Conservation (phyloP, 768 basidiomycete species). For the Tricholoma furcatifolium region DNA sequence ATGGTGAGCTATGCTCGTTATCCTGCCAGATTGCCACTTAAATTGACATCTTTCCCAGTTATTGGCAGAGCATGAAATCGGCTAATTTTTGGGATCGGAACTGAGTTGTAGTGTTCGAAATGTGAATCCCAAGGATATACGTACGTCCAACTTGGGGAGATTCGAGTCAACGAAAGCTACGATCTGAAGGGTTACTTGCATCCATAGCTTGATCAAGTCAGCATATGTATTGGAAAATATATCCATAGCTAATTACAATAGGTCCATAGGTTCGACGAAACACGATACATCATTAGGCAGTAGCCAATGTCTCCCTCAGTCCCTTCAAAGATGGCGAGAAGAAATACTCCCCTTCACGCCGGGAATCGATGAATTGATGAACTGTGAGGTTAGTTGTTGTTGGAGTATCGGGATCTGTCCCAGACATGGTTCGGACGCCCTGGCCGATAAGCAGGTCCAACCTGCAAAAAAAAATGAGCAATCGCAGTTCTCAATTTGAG, state of each 20-base stretch:
- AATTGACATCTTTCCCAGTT: slow-evolving; percentile 48
- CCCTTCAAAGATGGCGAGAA: slow-evolving; percentile 49
- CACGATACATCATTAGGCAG: not conserved
- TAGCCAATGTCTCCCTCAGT: slow-evolving; percentile 34
- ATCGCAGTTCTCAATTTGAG: not conserved
- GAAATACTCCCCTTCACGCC: slow-evolving; percentile 55
- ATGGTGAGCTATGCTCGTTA: slow-evolving; percentile 60
- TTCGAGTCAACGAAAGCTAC: no score
- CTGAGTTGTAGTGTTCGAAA: not conserved
- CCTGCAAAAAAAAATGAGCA: slow-evolving; percentile 28
- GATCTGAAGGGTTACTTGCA: no score
- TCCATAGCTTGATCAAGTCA: no score
- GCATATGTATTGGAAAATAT: no score
- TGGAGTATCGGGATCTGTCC: slow-evolving; percentile 32
- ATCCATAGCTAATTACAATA: no score
- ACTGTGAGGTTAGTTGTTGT: slow-evolving; percentile 28
- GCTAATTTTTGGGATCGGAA: slow-evolving; percentile 31
- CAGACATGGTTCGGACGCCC: slow-evolving; percentile 23
- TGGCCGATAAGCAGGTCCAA: slow-evolving; percentile 50
- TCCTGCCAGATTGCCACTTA: not conserved
- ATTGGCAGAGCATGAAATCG: slow-evolving; percentile 89
- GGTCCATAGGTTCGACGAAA: no score
- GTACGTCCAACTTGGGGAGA: no score
- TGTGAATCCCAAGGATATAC: no score
- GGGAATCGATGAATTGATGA: slow-evolving; percentile 40